Conservation (phyloP, 805 yeast genomes). For the Kazachstania bromeliacearum region DNA sequence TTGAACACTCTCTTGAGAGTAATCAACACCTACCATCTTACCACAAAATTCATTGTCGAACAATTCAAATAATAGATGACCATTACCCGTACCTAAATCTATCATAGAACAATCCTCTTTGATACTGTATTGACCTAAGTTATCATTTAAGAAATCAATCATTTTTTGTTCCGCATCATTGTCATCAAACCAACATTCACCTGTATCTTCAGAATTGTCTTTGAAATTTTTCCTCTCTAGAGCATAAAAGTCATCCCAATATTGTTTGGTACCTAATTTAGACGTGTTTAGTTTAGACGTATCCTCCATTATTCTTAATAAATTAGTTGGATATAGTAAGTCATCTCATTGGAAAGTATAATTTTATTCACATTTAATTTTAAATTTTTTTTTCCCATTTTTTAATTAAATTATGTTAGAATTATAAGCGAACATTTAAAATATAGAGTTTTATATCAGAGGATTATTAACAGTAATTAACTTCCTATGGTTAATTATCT, state of each 20-base stretch:
- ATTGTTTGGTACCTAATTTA: constrained; percentile 75
- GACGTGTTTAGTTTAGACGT: constrained; percentile 55
- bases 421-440: neutral
- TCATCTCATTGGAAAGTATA: too few species aligned
- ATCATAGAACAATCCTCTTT: constrained; percentile 36
- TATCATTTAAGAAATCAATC: constrained; percentile 57
- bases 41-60: constrained; percentile 55
- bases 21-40: constrained; percentile 69
- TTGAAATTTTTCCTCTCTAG: constrained; percentile 63
- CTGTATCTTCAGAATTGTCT: constrained; percentile 73
- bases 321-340: neutral
- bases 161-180: constrained; percentile 85
- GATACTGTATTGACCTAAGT: constrained; percentile 32
- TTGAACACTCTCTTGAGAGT: constrained; percentile 67
- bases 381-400: neutral
- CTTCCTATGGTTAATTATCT: too few species aligned
- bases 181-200: constrained; percentile 95
- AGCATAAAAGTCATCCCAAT: constrained; percentile 86
- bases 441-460: too few species aligned
- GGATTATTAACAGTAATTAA: too few species aligned
- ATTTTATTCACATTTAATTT: too few species aligned
- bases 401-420: neutral
- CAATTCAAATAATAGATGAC: constrained; percentile 71
- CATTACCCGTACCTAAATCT: constrained; percentile 96
- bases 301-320: constrained; percentile 27